Conservation (phyloP, 768 basidiomycete species). For the Rubroboletus satanas region DNA sequence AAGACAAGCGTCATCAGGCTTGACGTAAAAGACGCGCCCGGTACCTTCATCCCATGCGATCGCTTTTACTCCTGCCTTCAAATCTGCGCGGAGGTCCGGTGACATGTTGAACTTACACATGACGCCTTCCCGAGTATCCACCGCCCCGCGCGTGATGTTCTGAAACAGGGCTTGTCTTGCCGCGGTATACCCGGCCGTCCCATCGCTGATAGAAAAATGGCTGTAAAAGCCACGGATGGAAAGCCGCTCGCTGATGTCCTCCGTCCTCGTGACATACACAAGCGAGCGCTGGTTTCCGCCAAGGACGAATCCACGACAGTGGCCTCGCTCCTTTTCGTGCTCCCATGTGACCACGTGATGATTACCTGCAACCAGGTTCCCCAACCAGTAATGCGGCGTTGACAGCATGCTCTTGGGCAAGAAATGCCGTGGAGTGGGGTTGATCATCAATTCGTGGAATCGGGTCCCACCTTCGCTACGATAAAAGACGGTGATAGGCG, state of each 20-base stretch:
- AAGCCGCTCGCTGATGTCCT: conserved; percentile 25
- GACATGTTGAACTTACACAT: conserved; percentile 26
- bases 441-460: conserved; percentile 28
- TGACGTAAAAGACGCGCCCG: conserved; percentile 54
- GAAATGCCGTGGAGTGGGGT: conserved; percentile 22
- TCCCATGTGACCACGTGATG: conserved; percentile 29
- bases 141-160: conserved; percentile 19
- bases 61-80: conserved; percentile 37
- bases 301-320: conserved; percentile 31
- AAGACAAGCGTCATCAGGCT: conserved; percentile 38
- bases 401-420: conserved; percentile 23
- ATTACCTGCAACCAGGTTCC: conserved; percentile 23
- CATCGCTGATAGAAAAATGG: conserved; percentile 36
- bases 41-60: conserved; percentile 66
- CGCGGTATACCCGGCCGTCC: conserved; percentile 18
- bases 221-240: conserved; percentile 32
- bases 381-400: conserved; percentile 29
- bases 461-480: conserved; percentile 28
- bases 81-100: conserved; percentile 15
- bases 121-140: conserved; percentile 15
- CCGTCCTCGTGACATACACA: conserved; percentile 26
- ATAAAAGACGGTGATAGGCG: conserved; percentile 33
- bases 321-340: conserved; percentile 16
- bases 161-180: conserved; percentile 20
- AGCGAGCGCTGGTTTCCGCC: conserved; percentile 32